Evolutionary conservation across 208 protist species (phyloP).

Genomic region (Endotrypanum monterogeii): DNA sequence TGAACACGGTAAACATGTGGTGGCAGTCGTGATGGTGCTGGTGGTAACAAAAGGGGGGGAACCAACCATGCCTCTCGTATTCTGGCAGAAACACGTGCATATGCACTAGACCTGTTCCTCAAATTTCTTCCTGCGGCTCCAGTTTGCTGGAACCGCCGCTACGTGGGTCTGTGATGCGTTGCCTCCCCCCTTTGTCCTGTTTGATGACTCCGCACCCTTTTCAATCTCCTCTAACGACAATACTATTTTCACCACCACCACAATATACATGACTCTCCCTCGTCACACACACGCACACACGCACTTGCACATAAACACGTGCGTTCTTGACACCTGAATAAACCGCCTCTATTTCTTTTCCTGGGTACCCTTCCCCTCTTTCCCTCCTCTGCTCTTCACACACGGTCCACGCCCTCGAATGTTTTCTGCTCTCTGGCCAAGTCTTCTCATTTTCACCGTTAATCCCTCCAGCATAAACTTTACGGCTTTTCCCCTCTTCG

Average conservation of each 20-base stretch:
- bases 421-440: background rate
- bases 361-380: background rate
- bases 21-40: too few species aligned
- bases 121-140: background rate
- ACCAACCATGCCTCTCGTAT: background rate
- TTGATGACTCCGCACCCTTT: background rate
- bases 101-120: background rate
- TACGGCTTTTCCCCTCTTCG: background rate
- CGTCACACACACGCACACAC: too few species aligned
- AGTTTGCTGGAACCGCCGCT: background rate
- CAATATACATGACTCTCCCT: background rate
- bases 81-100: background rate
- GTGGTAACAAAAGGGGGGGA: background rate
- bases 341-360: background rate
- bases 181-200: background rate
- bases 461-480: background rate
- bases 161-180: constrained; percentile 1
- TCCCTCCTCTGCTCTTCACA: background rate
- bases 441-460: background rate
- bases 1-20: background rate
- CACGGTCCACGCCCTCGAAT: background rate
- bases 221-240: background rate
- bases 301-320: background rate
- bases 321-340: background rate
- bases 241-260: background rate